Base-by-base conservation (phyloP, 2,329 filamentous ascomycete genomes). In the Cercospora nicotianae region DNA sequence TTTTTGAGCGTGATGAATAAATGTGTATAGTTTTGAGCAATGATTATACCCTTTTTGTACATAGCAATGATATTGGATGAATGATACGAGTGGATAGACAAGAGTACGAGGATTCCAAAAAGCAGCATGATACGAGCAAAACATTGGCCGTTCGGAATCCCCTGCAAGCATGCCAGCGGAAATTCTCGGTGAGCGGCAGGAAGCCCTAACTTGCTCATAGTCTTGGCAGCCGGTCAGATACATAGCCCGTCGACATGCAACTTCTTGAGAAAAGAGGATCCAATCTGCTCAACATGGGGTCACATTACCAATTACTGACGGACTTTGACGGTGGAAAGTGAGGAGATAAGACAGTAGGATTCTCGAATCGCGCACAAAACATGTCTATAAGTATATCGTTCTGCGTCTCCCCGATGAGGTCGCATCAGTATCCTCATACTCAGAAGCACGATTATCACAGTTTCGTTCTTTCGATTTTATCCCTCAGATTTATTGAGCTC, bases 11-110 rank as follows among this genome's bases (percentile, higher is more conserved):
- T 26, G 28, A 28, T 58, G 13, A 5, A 58, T 30, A 48, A 6
- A 51, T 16, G 18, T 51, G 20, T 10, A 10, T 23, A 12, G 10
- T 51, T 23, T 51, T 2, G 1, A 51, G 45, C 45, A 51, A 51
- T 51, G 45, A 30, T 58, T 58, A 58, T 58, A 58, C 53, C 53
- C 26, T 58, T 9, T 39, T 26, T 58, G 53, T 20, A 58, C 53
- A 58, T 57, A 31, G 53, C 36, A 39, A 39, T 16, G 36, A 39
- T 39, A n/a, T 39, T n/a, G 26, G 16, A 31, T 18, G 53, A 58
- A 31, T 30, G 53, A 51, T 26, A 16, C 10, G 45, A 48, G 42
- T 10, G 18, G 9, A 51, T 3, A 23, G 12, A 12, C 10, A 3
- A 13, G 20, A 13, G 45, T 7, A 51, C 5, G 20, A 26, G 36